Evolutionary conservation across 1,139 yeast species (phyloP).

Genomic region (Blastobotrys malaysiensis): DNA sequence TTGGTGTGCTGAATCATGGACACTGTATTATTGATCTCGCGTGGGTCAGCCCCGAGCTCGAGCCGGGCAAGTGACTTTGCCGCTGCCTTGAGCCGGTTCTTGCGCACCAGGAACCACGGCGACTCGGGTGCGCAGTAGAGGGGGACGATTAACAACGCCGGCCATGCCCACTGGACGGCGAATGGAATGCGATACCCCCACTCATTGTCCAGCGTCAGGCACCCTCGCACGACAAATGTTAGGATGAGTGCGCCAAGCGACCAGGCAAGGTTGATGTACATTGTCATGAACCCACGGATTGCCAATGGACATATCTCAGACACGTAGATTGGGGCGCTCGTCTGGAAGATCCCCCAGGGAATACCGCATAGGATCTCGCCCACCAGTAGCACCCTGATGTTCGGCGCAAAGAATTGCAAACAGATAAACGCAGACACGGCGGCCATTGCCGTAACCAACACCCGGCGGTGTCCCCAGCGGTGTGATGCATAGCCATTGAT

Average conservation of each 20-base stretch:
- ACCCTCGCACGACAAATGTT: constrained; percentile 32
- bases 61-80: constrained; percentile 23
- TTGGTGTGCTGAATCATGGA: constrained; percentile 40
- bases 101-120: constrained; percentile 50
- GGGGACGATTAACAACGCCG: constrained; percentile 46
- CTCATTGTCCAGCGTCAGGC: constrained; percentile 23
- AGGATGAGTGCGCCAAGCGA: neutral
- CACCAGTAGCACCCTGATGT: constrained; percentile 32
- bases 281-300: constrained; percentile 39
- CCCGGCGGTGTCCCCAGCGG: constrained; percentile 38
- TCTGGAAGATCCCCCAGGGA: constrained; percentile 44
- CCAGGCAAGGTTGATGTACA: constrained; percentile 43
- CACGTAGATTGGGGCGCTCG: constrained; percentile 41
- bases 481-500: constrained; percentile 39
- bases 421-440: constrained; percentile 36
- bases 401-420: constrained; percentile 40
- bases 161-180: constrained; percentile 61
- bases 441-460: constrained; percentile 33
- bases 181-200: constrained; percentile 43
- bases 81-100: constrained; percentile 38
- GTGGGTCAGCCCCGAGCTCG: constrained; percentile 18
- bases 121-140: constrained; percentile 45
- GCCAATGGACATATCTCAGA: constrained; percentile 44
- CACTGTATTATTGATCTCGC: constrained; percentile 16
- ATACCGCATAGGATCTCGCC: constrained; percentile 42